Evolutionary conservation across 805 yeast genomes (phyloP).

Genomic region (Dipodascopsis uninucleata): DNA sequence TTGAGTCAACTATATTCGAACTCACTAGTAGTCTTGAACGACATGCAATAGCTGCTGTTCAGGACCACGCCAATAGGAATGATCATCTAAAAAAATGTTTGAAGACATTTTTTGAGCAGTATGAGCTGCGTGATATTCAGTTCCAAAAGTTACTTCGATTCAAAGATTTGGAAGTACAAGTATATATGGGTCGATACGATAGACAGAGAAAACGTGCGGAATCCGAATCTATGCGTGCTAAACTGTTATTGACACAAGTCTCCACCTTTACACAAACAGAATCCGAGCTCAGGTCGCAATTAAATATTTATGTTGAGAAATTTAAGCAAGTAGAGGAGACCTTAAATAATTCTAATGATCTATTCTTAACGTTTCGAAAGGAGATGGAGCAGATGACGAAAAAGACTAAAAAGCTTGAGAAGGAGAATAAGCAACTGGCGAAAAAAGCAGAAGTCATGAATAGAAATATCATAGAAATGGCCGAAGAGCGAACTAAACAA

Average conservation of each 20-base stretch:
- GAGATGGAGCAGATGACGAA: slow-evolving; percentile 28
- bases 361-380: slow-evolving; percentile 19
- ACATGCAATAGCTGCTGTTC: background rate
- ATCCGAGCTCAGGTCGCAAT: slow-evolving; percentile 19
- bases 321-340: slow-evolving; percentile 39
- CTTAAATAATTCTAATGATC: slow-evolving; percentile 32
- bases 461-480: slow-evolving; percentile 22
- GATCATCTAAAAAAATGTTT: slow-evolving; percentile 14
- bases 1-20: slow-evolving; percentile 8
- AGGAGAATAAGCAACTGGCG: slow-evolving; percentile 19
- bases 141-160: slow-evolving; percentile 12
- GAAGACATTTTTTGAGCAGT: slow-evolving; percentile 25
- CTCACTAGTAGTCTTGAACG: slow-evolving; percentile 6
- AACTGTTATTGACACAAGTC: slow-evolving; percentile 13
- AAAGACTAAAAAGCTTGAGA: slow-evolving; percentile 22
- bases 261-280: slow-evolving; percentile 22
- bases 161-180: slow-evolving; percentile 25
- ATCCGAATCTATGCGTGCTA: slow-evolving; percentile 12
- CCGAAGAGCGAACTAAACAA: slow-evolving; percentile 21
- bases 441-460: slow-evolving; percentile 20
- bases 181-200: slow-evolving; percentile 33
- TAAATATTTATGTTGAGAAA: slow-evolving; percentile 30
- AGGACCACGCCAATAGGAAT: slow-evolving; percentile 6
- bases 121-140: slow-evolving; percentile 22
- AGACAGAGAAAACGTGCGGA: slow-evolving; percentile 14